Base-by-base conservation (phyloP, 2,329 filamentous ascomycete species). In the Paraconiothyrium brasiliense region DNA sequence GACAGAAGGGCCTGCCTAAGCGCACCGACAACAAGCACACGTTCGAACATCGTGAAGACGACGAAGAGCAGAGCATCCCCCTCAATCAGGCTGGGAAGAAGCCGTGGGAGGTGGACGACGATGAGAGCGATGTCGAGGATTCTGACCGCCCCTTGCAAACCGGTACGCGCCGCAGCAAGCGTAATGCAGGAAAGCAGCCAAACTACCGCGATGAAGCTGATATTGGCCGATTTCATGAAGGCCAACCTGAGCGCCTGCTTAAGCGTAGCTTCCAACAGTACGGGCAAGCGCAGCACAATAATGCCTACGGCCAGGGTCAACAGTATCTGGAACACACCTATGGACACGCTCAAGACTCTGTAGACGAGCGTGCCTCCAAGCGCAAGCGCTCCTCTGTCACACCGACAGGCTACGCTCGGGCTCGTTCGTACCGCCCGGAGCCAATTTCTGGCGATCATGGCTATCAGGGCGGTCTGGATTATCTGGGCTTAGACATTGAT, bases 151-250 rank as follows among this genome's bases (percentile, higher is more conserved):
- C 10, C 32, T 32, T 16, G 2, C 54, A 32, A 11, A 24, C 32
- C 16, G 35, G 35, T n/a, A 32, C 57, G 16, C 57, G 57, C 13
- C 49, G 57, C 20, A 51, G 47, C 57, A 22, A 41, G 20, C 57
- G 57, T 10, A 46, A 22, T 30, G 16, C n/a, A 11, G 47, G 24
- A 7, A 50, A 46, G 47, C 48, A 58, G 20, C 57, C 57, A 20
- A 27, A 47, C 39, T 58, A 58, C 48, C 27, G 11, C 9, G 57
- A 58, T 24, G 39, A 51, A 6, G 27, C 37, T 34, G 57, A 46
- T 13, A 24, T 34, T 37, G 34, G 20, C 13, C 22, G 14, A 43
- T 22, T 7, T 1, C 8, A 54, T 20, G 13, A 43, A 11, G 37
- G 3, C 14, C 50, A 30, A 9, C 35, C 50, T 41, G 16, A 14